Evolutionary conservation across 371 early-diverging fungal genomes (phyloP).

Genomic region (Vairimorpha apis): DNA sequence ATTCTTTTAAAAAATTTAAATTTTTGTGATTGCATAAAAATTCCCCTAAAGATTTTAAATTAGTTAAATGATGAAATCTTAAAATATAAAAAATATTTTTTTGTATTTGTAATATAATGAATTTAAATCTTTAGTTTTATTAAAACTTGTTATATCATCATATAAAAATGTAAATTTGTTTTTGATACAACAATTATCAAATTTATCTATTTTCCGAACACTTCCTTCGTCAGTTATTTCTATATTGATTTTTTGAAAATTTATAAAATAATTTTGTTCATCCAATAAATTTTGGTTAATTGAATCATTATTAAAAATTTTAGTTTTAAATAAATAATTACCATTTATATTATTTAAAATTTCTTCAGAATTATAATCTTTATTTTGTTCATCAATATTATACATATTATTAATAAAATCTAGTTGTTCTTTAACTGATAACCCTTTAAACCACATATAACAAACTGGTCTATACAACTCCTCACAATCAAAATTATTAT

Average conservation of each 20-base stretch:
- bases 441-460: not conserved
- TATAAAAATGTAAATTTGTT: too few species aligned
- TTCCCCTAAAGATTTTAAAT: conserved; percentile 75
- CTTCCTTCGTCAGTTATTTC: too few species aligned
- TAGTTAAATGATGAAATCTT: conserved; percentile 68
- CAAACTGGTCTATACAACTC: conserved; percentile 19
- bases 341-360: not conserved
- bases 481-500: conserved; percentile 21
- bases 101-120: not conserved
- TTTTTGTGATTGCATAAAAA: conserved; percentile 75
- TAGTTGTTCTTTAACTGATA: not conserved
- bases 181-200: too few species aligned
- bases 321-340: not conserved
- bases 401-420: not conserved
- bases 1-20: conserved; percentile 69
- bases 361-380: not conserved
- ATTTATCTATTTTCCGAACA: too few species aligned
- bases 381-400: not conserved
- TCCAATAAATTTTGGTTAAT: too few species aligned
- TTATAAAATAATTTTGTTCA: too few species aligned
- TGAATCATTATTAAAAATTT: too few species aligned
- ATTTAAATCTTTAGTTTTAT: not conserved
- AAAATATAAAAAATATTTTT: conserved; percentile 64
- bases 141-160: too few species aligned
- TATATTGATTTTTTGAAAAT: too few species aligned